Conservation (phyloP, 345 rosid genomes). For the Citrus hindsii region DNA sequence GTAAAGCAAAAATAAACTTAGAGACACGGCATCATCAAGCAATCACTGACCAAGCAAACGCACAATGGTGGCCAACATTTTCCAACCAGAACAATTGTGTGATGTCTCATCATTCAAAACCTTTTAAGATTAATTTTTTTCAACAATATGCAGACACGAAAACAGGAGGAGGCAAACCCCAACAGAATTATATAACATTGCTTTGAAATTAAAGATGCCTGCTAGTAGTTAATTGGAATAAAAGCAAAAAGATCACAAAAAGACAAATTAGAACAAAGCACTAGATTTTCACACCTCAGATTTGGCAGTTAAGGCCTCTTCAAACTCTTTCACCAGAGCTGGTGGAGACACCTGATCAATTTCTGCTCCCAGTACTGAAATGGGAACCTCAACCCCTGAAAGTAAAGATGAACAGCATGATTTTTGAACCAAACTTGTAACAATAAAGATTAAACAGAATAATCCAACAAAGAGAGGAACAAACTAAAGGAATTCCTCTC, state of each 20-base stretch:
- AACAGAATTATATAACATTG: neutral
- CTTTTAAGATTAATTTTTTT: neutral
- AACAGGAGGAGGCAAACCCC: neutral
- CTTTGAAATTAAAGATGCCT: neutral
- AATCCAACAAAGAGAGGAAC: neutral
- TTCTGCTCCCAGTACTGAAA: slow-evolving; percentile 53
- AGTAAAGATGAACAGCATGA: neutral
- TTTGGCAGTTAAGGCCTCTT: slow-evolving; percentile 33
- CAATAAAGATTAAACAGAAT: neutral
- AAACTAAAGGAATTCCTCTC: neutral
- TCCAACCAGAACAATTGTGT: neutral
- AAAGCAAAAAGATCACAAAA: neutral
- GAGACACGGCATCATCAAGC: neutral
- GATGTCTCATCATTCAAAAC: neutral
- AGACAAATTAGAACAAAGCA: neutral
- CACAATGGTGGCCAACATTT: neutral
- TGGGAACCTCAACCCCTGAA: slow-evolving; percentile 47
- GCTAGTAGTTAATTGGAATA: neutral
- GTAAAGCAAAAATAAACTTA: neutral
- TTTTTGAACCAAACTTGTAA: neutral
- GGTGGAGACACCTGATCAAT: slow-evolving; percentile 40
- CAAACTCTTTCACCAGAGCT: slow-evolving; percentile 42
- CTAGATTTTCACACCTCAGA: slow-evolving; percentile 33
- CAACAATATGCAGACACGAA: neutral
- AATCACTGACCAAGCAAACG: neutral